Evolutionary conservation across 352 stramenopile genomes (phyloP).

Genomic region (Phytophthora brassicae): DNA sequence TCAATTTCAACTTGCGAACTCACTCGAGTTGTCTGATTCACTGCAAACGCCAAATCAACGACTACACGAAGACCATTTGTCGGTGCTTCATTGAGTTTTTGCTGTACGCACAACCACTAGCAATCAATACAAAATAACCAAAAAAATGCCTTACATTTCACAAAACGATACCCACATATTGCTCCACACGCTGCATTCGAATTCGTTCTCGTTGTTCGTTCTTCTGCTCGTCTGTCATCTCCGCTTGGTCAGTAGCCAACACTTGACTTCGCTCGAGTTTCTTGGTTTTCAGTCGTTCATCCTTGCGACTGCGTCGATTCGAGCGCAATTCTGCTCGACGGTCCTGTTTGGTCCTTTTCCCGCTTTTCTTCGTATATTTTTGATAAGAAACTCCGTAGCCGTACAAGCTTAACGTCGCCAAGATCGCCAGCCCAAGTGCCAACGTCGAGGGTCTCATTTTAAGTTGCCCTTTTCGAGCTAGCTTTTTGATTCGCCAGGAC

Average conservation of each 20-base stretch:
- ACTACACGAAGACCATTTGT: slow-evolving; percentile 51
- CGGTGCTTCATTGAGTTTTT: slow-evolving; percentile 66
- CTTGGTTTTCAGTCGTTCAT: slow-evolving; percentile 28
- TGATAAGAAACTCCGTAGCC: not conserved
- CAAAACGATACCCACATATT: slow-evolving; percentile 72
- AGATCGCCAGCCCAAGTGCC: not conserved
- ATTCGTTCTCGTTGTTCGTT: slow-evolving; percentile 53
- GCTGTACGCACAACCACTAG: slow-evolving; percentile 32
- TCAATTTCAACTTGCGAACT: not conserved
- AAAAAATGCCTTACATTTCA: too few species aligned
- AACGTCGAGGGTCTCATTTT: slow-evolving; percentile 16
- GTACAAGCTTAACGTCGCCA: slow-evolving; percentile 4
- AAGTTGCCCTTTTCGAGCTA: not conserved
- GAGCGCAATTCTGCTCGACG: slow-evolving; percentile 18
- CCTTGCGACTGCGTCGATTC: slow-evolving; percentile 37
- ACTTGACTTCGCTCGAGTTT: slow-evolving; percentile 22
- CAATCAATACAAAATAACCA: not conserved
- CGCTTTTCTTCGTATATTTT: not conserved
- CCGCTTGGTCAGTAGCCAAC: not conserved
- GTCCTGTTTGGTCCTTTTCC: slow-evolving; percentile 16
- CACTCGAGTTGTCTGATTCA: slow-evolving; percentile 49
- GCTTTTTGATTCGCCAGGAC: slow-evolving; percentile 1
- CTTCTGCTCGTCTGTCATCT: slow-evolving; percentile 49
- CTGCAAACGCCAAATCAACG: slow-evolving; percentile 66
- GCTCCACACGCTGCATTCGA: slow-evolving; percentile 74